phyloP scores from a whole-genome alignment of 257 asterid genomes.

The Forsythia suspensa region DNA sequence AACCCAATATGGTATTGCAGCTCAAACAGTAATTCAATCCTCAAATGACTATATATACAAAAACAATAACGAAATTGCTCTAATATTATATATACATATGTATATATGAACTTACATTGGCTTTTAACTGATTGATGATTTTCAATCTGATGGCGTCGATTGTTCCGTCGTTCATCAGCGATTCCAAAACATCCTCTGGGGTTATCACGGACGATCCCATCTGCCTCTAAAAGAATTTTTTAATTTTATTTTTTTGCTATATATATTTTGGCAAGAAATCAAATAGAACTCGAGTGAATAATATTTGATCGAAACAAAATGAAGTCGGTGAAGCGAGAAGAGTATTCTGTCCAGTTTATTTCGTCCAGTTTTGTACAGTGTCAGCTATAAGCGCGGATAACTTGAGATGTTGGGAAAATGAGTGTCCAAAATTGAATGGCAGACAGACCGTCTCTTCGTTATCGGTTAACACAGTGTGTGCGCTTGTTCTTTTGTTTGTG shows the following conservation, averaged over 20 bases:
- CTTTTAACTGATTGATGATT: conserved; percentile 87
- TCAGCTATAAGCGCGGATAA: neutral
- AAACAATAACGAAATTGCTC: neutral
- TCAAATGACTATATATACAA: no score
- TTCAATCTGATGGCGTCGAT: conserved; percentile 85
- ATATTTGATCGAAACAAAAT: neutral
- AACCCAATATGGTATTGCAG: neutral
- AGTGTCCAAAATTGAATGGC: neutral
- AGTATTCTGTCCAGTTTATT: neutral
- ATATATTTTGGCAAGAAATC: neutral
- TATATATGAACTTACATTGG: conserved; percentile 54
- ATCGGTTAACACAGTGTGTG: no score
- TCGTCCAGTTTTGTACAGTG: neutral
- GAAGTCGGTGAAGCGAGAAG: neutral
- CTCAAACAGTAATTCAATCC: neutral
- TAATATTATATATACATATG: neutral
- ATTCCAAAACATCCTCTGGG: conserved; percentile 86
- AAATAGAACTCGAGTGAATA: neutral
- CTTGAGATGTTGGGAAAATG: neutral
- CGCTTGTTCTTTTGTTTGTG: no score
- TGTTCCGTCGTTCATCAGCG: conserved; percentile 95
- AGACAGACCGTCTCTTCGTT: neutral
- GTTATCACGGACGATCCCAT: conserved; percentile 64
- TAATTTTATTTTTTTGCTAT: neutral
- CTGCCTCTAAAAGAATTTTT: neutral